Evolutionary conservation across 148 eudicot species (phyloP).

Genomic region (Nyssa sinensis): DNA sequence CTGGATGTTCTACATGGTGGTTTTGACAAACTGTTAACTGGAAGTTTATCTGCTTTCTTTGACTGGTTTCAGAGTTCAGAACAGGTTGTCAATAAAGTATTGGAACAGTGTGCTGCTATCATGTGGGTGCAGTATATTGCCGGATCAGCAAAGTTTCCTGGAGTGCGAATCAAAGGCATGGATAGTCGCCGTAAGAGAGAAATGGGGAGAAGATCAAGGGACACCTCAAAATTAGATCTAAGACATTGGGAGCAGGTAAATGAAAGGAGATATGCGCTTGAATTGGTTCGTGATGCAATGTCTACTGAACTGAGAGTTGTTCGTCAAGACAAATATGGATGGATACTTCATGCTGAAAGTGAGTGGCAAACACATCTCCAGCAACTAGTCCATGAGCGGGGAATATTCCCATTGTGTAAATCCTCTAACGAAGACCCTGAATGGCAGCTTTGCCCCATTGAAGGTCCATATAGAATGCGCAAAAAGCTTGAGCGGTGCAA

Average conservation of each 20-base stretch:
- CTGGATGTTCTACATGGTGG: constrained; percentile 91
- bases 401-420: constrained; percentile 70
- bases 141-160: constrained; percentile 90
- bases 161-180: constrained; percentile 89
- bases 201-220: constrained; percentile 74
- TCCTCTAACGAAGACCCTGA: constrained; percentile 55
- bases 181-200: constrained; percentile 86
- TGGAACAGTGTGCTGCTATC: constrained; percentile 92
- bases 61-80: constrained; percentile 85
- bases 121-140: constrained; percentile 97
- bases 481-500: constrained; percentile 95
- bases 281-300: constrained; percentile 85
- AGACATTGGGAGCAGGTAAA: constrained; percentile 88
- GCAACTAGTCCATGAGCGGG: constrained; percentile 93
- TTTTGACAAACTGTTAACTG: constrained; percentile 86
- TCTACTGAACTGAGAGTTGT: constrained; percentile 93
- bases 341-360: constrained; percentile 99
- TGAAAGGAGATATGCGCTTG: constrained; percentile 87
- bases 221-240: constrained; percentile 53
- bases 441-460: constrained; percentile 99
- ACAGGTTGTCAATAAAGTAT: constrained; percentile 64
- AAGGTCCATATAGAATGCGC: constrained; percentile 97
- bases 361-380: constrained; percentile 98
- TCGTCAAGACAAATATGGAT: constrained; percentile 97
- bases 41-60: constrained; percentile 61